Evolutionary conservation across 164 flowering plant genomes (phyloP).

Genomic region (Pachysandra terminalis): DNA sequence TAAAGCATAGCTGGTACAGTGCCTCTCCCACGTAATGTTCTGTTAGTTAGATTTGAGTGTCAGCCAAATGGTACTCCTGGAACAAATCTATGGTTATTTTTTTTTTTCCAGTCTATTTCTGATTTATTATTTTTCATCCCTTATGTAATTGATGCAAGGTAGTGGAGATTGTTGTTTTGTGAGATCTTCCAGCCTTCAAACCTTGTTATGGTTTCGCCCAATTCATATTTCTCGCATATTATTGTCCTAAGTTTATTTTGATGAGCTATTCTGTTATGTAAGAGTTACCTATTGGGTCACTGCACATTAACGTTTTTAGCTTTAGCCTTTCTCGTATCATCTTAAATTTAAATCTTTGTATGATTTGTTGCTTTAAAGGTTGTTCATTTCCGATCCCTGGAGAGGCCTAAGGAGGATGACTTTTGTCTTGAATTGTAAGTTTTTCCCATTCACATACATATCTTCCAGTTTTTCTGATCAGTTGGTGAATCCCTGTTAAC

Average conservation of each 20-base stretch:
- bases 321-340: neutral
- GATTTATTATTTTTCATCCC: too few species aligned
- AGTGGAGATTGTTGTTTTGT: too few species aligned
- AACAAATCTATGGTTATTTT: too few species aligned
- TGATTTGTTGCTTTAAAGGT: neutral
- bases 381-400: neutral
- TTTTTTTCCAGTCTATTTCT: too few species aligned
- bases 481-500: neutral
- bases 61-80: too few species aligned
- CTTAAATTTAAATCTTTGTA: neutral
- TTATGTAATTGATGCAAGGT: too few species aligned
- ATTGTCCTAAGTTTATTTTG: neutral
- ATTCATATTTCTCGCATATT: too few species aligned
- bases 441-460: neutral
- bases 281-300: neutral
- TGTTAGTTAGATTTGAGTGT: too few species aligned
- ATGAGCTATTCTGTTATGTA: neutral
- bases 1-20: too few species aligned
- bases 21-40: too few species aligned
- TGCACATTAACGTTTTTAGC: neutral
- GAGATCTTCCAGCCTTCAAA: too few species aligned
- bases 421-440: neutral
- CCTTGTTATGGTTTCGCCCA: too few species aligned
- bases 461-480: neutral
- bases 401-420: neutral